Evolutionary conservation across 2,329 filamentous ascomycete species (phyloP), one percentile per base, ranked within the genome.

Genomic region (Cladorrhinum sp.): DNA sequence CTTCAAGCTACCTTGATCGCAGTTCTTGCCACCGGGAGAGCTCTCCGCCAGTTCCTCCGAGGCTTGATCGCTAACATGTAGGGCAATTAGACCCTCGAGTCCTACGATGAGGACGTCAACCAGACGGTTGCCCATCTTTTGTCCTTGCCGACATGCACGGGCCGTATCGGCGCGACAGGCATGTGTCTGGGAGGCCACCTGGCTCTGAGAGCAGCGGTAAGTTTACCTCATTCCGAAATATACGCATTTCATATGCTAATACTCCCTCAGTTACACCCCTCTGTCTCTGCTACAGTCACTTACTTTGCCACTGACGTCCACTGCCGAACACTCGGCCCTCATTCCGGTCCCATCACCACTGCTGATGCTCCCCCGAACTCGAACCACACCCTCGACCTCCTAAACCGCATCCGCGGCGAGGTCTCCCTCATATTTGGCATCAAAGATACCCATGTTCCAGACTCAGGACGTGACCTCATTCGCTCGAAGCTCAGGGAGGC

Each of bases 291-390:
- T 28, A 86, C 87, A 39, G 89, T 96, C 28, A 88, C 91, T 73
- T 98, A 92, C 79, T 97, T 97, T 75, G 92, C 91, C 8, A 97
- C 93, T 6, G 94, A 97, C 76, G 87, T 97, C 57, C 94, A 97
- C 78, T 85, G 81, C 65, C 83, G 85, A 60, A 91, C 88, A 8
- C 83, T 98, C 1, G 94, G 92, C 23, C 82, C 85, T 3, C 67
- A 82, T 70, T 57, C 69, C 10, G 69, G 62, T 77, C 84, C 66
- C 84, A 74, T 83, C 73, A 73, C 75, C 52, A 79, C 79, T 26
- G 53, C 73, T 7, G 59, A 71, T 0, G 63, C 77, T 6, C 72
- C 65, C 1, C 73, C 77, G 1, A 65, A 69, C 67, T 81, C 77
- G 69, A 74, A 69, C 64, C 82, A 85, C 75, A 84, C 82, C 16